Base-by-base conservation (phyloP, 306 rosid genomes). In the Trifolium pratense region DNA sequence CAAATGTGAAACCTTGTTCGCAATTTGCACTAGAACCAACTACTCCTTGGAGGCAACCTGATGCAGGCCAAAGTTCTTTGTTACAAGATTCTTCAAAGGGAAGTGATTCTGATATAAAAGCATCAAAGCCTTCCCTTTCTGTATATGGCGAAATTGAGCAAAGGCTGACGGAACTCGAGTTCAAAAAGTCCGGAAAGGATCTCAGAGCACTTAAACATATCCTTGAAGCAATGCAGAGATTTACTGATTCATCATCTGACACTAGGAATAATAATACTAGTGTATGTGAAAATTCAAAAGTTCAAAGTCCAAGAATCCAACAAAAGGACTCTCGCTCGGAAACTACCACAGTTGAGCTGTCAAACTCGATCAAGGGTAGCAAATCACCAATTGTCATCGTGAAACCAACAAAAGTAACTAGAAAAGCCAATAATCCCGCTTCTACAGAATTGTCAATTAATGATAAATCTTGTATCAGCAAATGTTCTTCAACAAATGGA, bases 171-270 rank as follows among this genome's bases (percentile, higher is more conserved):
- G 84, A 86, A 53, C 96, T 93, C 5, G 97, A 93, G 79, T 93
- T 93, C 81, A 93, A 84, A 68, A 91, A 88, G 81, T 91, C 98
- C 10, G 97, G 97, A 57, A 93, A 87, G 83, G 97, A 93, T 79
- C 98, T 89, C 71, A 78, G 98, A 81, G 98, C 97, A 71, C 92
- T 93, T 39, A 91, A 93, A 74, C 98, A 91, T 74, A 91, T 89
- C 81, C 94, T 93, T 62, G 92, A 88, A 74, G 87, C 91, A 59
- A 93, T 93, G 97, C 98, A 93, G 78, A 93, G 89, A 77, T 77
- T 77, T 1, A 59, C 80, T 72, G 90, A 78, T 70, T 32, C 81
- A 53, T 62, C 84, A 61, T 79, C 89, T 66, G 71, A 61, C 68
- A 75, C 14, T 20, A 81, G 43, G 68, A 82, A 49, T 46, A 55